A percentile compares a stretch with the other conserved stretches of the same genome.
Evolutionary conservation across 768 basidiomycete species (phyloP).

Genomic region (Mycena capillaripes): DNA sequence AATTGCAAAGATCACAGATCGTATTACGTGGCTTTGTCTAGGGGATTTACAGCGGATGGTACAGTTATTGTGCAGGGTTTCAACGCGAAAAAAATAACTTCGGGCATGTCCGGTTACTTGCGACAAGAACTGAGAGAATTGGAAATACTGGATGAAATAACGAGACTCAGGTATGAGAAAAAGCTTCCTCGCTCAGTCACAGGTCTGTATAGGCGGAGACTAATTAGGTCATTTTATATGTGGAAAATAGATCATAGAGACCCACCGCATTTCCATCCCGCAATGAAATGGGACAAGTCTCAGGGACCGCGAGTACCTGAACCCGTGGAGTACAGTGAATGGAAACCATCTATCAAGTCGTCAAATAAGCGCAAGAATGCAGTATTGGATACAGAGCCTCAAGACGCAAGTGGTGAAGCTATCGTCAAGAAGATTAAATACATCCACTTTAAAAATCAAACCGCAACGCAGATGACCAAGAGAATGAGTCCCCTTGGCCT

Average conservation of each 20-base stretch:
- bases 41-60: too few relatives aligned
- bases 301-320: neutral
- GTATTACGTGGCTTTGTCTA: too few relatives aligned
- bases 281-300: neutral
- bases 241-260: neutral
- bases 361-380: neutral
- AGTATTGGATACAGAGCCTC: too few relatives aligned
- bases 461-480: neutral
- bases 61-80: too few relatives aligned
- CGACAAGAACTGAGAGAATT: slow-evolving; percentile 52
- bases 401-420: neutral
- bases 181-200: slow-evolving; percentile 30
- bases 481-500: neutral
- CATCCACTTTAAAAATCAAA: too few relatives aligned
- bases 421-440: neutral
- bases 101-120: slow-evolving; percentile 42
- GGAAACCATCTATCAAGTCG: neutral
- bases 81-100: slow-evolving; percentile 37
- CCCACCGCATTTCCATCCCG: neutral
- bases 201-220: neutral
- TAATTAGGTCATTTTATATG: neutral
- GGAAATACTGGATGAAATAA: slow-evolving; percentile 52
- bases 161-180: slow-evolving; percentile 38
- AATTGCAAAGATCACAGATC: too few relatives aligned
- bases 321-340: neutral